phyloP scores from a whole-genome alignment of 148 eudicot genomes.

The Vaccinium myrtillus region DNA sequence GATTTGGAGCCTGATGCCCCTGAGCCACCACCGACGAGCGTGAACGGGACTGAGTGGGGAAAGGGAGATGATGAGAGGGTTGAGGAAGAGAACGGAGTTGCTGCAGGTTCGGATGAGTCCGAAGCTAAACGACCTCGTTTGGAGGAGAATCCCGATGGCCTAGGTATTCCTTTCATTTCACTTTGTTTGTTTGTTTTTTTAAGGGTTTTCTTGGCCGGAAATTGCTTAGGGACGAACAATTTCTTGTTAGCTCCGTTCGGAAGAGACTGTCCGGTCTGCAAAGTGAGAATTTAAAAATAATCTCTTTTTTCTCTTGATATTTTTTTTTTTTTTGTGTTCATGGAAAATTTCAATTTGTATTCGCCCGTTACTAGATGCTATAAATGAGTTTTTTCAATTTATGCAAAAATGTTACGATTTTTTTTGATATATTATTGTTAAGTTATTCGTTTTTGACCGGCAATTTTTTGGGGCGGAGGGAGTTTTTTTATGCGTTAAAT shows the following conservation, averaged over 20 bases:
- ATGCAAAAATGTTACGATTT: too few species aligned
- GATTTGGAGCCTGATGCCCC: constrained; percentile 44
- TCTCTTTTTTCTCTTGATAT: too few species aligned
- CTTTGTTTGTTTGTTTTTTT: not conserved
- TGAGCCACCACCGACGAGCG: constrained; percentile 10
- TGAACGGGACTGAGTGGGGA: constrained; percentile 17
- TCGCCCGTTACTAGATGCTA: too few species aligned
- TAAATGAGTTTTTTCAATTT: too few species aligned
- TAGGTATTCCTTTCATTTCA: constrained; percentile 32
- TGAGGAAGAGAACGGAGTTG: constrained; percentile 17
- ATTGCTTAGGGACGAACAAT: not conserved
- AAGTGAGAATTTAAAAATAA: too few species aligned
- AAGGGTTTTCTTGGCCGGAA: not conserved
- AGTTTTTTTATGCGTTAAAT: not conserved
- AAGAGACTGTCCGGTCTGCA: too few species aligned
- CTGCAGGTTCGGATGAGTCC: constrained; percentile 21
- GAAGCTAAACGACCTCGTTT: constrained; percentile 70
- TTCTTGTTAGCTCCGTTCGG: not conserved
- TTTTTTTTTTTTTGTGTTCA: too few species aligned
- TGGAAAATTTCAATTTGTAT: too few species aligned
- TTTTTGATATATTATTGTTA: too few species aligned
- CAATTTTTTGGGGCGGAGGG: not conserved
- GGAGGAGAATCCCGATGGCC: constrained; percentile 39
- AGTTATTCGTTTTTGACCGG: too few species aligned
- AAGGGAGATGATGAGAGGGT: constrained; percentile 1